Conservation (phyloP, 768 basidiomycete species). For the Xerocomellus intermedius region DNA sequence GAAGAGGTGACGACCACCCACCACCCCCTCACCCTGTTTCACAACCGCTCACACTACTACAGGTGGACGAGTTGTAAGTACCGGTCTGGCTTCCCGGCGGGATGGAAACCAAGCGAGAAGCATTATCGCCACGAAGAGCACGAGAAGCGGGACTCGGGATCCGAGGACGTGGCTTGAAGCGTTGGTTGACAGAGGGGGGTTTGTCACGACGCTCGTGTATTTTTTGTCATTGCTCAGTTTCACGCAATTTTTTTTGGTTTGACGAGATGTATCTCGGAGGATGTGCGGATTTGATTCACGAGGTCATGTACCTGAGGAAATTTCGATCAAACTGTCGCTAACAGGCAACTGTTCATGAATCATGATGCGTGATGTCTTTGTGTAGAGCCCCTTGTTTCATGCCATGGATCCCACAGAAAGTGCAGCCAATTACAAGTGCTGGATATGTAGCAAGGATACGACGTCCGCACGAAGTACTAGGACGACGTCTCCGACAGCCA, state of each 20-base stretch:
- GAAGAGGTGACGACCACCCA: conserved; percentile 43
- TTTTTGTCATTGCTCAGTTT: background rate
- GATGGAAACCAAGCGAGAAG: conserved; percentile 55
- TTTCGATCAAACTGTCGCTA: background rate
- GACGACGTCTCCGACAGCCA: conserved; percentile 24
- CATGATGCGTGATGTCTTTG: background rate
- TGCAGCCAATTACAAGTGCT: background rate
- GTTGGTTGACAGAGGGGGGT: background rate
- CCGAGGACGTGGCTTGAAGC: conserved; percentile 11
- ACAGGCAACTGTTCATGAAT: background rate
- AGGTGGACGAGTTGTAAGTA: conserved; percentile 82
- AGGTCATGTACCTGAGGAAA: background rate
- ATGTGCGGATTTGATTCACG: background rate
- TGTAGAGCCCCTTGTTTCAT: background rate
- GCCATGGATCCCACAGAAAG: background rate
- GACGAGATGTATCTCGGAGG: background rate
- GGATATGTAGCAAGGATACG: background rate
- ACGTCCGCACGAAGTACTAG: background rate
- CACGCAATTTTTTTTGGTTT: background rate
- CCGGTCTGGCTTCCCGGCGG: conserved; percentile 51
- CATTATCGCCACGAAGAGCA: conserved; percentile 26
- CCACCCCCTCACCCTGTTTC: background rate
- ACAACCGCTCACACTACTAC: background rate
- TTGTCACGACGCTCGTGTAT: background rate
- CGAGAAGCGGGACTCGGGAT: conserved; percentile 27